These are phyloP conservation scores for Dipodascopsis tothii DNA, from an alignment of 805 yeast genomes.

Conservation along the genomic window DNA sequence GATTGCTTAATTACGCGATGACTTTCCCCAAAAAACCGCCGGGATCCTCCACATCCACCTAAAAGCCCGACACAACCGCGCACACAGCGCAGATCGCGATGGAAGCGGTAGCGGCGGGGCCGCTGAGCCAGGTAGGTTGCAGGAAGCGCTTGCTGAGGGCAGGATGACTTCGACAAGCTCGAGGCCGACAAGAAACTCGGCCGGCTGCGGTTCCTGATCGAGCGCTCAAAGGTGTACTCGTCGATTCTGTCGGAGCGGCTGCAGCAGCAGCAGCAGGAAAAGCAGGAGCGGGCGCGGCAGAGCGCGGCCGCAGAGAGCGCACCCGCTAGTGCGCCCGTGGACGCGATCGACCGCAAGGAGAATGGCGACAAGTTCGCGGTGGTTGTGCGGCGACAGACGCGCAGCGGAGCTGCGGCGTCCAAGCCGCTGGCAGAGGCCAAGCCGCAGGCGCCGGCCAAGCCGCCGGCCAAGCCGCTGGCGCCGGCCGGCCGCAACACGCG, in stretches of 20 bases:
- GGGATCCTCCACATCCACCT: too few relatives aligned
- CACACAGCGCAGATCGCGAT: too few relatives aligned
- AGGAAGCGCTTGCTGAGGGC: conserved; percentile 13
- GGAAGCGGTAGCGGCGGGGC: too few relatives aligned
- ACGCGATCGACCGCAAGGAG: background rate
- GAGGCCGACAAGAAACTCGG: conserved; percentile 53
- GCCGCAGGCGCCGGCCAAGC: too few relatives aligned
- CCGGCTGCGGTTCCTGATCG: conserved; percentile 66
- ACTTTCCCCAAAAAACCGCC: too few relatives aligned
- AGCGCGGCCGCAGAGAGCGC: too few relatives aligned
- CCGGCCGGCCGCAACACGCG: background rate
- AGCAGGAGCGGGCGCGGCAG: conserved; percentile 32
- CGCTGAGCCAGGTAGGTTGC: too few relatives aligned
- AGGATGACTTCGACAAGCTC: conserved; percentile 33
- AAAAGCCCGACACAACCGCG: too few relatives aligned
- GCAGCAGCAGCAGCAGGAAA: conserved; percentile 17
- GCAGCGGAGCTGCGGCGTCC: too few relatives aligned
- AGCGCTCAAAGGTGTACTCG: conserved; percentile 80
- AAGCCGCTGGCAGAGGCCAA: too few relatives aligned
- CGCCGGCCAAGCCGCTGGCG: background rate
- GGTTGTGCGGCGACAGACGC: background rate
- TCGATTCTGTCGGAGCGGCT: conserved; percentile 77
- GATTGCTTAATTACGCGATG: too few relatives aligned
- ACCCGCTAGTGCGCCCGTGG: too few relatives aligned
- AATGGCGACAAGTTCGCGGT: background rate